Conservation (phyloP, 371 early-diverging fungal genomes). For the Mortierella sp. region DNA sequence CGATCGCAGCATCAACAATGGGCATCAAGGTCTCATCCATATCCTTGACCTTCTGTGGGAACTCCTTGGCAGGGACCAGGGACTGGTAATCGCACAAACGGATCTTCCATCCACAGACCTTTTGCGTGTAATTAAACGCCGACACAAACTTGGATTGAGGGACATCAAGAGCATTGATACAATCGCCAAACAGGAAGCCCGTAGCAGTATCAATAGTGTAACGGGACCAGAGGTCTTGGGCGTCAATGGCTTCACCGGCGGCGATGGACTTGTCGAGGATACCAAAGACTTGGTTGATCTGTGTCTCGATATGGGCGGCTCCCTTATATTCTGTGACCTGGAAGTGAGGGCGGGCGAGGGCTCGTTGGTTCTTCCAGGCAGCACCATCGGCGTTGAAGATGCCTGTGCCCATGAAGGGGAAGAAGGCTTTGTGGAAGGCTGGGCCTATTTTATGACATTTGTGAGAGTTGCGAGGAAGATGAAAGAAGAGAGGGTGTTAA, state of each 20-base stretch:
- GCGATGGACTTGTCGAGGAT: constrained; percentile 49
- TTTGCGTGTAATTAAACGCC: constrained; percentile 57
- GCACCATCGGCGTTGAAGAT: constrained; percentile 58
- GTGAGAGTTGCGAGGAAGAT: background rate
- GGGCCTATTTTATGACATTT: constrained; percentile 31
- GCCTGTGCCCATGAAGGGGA: constrained; percentile 58
- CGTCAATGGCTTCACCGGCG: constrained; percentile 38
- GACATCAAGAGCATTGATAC: constrained; percentile 48
- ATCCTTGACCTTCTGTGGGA: constrained; percentile 56
- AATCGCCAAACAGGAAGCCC: constrained; percentile 53
- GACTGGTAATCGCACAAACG: constrained; percentile 58
- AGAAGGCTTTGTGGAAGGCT: constrained; percentile 51
- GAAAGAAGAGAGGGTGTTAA: background rate
- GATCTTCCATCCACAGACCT: constrained; percentile 58
- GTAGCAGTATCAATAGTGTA: constrained; percentile 58
- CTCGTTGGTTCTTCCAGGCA: constrained; percentile 59
- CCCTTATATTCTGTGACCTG: constrained; percentile 59
- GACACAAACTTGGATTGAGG: constrained; percentile 50
- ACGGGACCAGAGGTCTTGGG: constrained; percentile 56
- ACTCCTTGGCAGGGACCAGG: constrained; percentile 34
- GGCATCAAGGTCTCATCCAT: constrained; percentile 54
- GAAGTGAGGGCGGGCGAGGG: constrained; percentile 58
- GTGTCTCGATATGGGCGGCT: constrained; percentile 57
- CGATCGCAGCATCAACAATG: constrained; percentile 51
- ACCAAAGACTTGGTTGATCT: constrained; percentile 57